Evolutionary conservation across 2,329 filamentous ascomycete genomes (phyloP).

Genomic region (Teratosphaeria epicoccoides): DNA sequence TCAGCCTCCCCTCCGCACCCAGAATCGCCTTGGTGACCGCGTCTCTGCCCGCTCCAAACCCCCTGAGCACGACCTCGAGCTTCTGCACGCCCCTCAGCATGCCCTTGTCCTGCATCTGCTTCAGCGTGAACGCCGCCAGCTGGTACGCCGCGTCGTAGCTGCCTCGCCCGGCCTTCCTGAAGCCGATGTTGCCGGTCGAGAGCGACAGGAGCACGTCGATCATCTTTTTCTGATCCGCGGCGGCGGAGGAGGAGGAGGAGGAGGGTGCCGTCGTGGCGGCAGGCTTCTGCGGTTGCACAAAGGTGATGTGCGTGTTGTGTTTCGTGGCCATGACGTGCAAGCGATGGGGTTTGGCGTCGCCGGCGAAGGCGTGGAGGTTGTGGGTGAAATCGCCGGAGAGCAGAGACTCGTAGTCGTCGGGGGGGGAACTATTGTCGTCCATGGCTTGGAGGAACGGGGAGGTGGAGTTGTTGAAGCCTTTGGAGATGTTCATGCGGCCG

Average conservation of each 20-base stretch:
- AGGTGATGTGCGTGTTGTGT: constrained; percentile 91
- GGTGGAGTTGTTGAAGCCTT: constrained; percentile 3
- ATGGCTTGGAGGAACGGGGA: not conserved
- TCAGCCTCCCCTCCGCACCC: constrained; percentile 67
- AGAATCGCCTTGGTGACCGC: constrained; percentile 82
- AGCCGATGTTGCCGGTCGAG: constrained; percentile 82
- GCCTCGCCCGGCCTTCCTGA: constrained; percentile 68
- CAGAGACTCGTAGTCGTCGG: constrained; percentile 3
- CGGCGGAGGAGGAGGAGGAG: constrained; percentile 16
- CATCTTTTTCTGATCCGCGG: constrained; percentile 42
- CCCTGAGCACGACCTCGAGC: constrained; percentile 71
- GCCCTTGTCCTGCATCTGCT: constrained; percentile 71
- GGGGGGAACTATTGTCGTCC: constrained; percentile 1
- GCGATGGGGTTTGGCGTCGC: constrained; percentile 52
- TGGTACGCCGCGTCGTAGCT: constrained; percentile 91
- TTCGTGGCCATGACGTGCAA: constrained; percentile 78
- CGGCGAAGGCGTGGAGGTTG: constrained; percentile 10
- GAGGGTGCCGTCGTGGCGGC: constrained; percentile 19
- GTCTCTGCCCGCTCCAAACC: constrained; percentile 78
- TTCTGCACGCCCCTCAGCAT: constrained; percentile 63
- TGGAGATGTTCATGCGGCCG: not conserved
- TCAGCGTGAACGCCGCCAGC: constrained; percentile 70
- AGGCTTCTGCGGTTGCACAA: constrained; percentile 54
- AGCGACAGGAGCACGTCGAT: constrained; percentile 64
- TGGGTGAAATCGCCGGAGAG: constrained; percentile 5